These are phyloP conservation scores for Trichophyton simii DNA, from an alignment of 2,329 filamentous ascomycete species.

Conservation along the genomic window DNA sequence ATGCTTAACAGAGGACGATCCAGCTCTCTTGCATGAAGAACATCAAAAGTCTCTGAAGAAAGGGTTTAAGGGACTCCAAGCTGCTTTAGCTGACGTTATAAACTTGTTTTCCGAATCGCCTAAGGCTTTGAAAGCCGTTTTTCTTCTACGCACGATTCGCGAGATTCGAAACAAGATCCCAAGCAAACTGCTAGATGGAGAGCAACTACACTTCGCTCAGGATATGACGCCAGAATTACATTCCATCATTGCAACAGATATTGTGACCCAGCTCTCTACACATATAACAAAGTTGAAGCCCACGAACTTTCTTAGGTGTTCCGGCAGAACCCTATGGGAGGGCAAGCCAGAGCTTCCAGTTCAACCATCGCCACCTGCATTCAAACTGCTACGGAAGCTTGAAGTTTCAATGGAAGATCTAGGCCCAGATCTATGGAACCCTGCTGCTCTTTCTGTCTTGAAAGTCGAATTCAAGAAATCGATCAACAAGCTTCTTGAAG, in stretches of 20 bases:
- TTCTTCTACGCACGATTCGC: constrained; percentile 60
- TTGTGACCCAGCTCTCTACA: constrained; percentile 35
- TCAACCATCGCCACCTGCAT: constrained; percentile 63
- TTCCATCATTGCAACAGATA: constrained; percentile 43
- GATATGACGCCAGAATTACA: constrained; percentile 54
- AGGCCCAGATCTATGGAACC: constrained; percentile 73
- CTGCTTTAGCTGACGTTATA: constrained; percentile 31
- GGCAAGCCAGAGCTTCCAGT: constrained; percentile 60
- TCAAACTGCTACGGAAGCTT: constrained; percentile 57
- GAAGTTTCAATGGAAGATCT: constrained; percentile 54
- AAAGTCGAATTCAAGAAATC: constrained; percentile 46
- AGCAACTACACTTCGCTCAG: constrained; percentile 41
- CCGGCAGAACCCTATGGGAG: constrained; percentile 65
- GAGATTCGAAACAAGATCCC: constrained; percentile 60
- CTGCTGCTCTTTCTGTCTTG: constrained; percentile 49
- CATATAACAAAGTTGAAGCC: constrained; percentile 26
- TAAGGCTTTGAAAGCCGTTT: constrained; percentile 42
- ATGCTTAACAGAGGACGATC: constrained; percentile 60
- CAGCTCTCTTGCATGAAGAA: constrained; percentile 47
- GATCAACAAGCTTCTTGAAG: constrained; percentile 27
- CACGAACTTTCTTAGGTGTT: constrained; percentile 36
- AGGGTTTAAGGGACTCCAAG: constrained; percentile 45
- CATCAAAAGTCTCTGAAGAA: constrained; percentile 45
- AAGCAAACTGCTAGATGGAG: constrained; percentile 30
- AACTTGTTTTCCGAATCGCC: constrained; percentile 35